Evolutionary conservation across 2,329 filamentous ascomycete genomes (phyloP).

Genomic region (Fusarium sp.): DNA sequence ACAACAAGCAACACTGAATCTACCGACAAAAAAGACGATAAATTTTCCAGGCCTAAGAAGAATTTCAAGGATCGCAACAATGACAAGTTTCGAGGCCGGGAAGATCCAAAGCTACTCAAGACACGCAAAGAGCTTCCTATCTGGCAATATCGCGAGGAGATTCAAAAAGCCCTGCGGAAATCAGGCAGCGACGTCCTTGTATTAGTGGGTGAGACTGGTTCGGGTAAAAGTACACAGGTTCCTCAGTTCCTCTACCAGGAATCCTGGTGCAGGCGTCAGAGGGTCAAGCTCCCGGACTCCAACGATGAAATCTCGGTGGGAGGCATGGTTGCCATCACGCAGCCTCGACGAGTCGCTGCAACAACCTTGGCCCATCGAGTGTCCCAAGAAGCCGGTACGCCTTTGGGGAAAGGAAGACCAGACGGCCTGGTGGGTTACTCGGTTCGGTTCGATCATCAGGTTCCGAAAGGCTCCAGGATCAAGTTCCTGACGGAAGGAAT

Average conservation of each 20-base stretch:
- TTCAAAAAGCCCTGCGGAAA: constrained; percentile 66
- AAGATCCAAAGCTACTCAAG: constrained; percentile 50
- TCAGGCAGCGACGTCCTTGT: constrained; percentile 75
- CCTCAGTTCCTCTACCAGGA: constrained; percentile 86
- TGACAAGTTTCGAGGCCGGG: constrained; percentile 30
- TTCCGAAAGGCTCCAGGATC: constrained; percentile 81
- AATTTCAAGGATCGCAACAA: constrained; percentile 17
- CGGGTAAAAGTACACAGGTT: constrained; percentile 95
- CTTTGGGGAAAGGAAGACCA: constrained; percentile 52
- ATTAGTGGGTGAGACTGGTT: constrained; percentile 91
- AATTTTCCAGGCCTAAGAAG: constrained; percentile 12
- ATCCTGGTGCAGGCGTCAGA: constrained; percentile 75
- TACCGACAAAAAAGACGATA: background rate
- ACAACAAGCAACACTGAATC: constrained; percentile 1
- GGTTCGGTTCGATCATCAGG: constrained; percentile 89
- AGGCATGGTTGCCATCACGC: constrained; percentile 89
- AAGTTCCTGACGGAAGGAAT: constrained; percentile 98
- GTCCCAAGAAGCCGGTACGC: constrained; percentile 73
- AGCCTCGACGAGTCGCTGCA: constrained; percentile 91
- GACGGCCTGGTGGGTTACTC: constrained; percentile 81
- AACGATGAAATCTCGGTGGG: constrained; percentile 64
- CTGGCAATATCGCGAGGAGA: constrained; percentile 75
- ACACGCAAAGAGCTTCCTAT: constrained; percentile 78
- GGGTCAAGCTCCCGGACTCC: constrained; percentile 56
- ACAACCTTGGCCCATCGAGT: constrained; percentile 90